Conservation (phyloP, 345 rosid genomes). For the Euclidium syriacum region DNA sequence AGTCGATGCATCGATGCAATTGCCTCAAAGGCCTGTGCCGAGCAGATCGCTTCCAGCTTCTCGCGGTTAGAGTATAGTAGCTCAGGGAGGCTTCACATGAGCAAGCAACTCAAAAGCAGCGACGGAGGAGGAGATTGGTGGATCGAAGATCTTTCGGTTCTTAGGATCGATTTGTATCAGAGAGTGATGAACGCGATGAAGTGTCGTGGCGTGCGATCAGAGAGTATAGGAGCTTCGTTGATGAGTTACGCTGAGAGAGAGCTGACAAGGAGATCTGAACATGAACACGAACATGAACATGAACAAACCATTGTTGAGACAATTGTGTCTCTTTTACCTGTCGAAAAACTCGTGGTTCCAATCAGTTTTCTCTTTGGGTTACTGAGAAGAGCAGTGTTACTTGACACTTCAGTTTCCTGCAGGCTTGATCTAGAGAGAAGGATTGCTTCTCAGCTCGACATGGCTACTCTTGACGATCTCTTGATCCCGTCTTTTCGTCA, state of each 20-base stretch:
- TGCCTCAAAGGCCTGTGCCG: constrained; percentile 86
- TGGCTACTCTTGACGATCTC: constrained; percentile 86
- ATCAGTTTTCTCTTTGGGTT: constrained; percentile 84
- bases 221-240: constrained; percentile 88
- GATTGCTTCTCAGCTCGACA: constrained; percentile 84
- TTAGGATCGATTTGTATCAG: constrained; percentile 72
- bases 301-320: constrained; percentile 80
- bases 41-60: constrained; percentile 95
- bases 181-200: constrained; percentile 88
- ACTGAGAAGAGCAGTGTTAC: constrained; percentile 82
- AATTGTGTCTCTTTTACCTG: constrained; percentile 69
- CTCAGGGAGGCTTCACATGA: constrained; percentile 97
- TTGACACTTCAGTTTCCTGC: constrained; percentile 66
- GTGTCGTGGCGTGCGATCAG: constrained; percentile 92
- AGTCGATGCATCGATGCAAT: constrained; percentile 84
- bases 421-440: constrained; percentile 90
- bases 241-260: constrained; percentile 82
- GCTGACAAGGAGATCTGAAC: constrained; percentile 70
- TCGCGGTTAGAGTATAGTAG: constrained; percentile 94
- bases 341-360: constrained; percentile 87
- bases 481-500: constrained; percentile 88
- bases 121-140: constrained; percentile 92
- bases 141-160: constrained; percentile 87
- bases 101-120: constrained; percentile 57
- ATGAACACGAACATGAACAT: constrained; percentile 42